These are phyloP conservation scores for Termitomyces sp. DNA, from an alignment of 768 basidiomycete species.

Conservation along the genomic window DNA sequence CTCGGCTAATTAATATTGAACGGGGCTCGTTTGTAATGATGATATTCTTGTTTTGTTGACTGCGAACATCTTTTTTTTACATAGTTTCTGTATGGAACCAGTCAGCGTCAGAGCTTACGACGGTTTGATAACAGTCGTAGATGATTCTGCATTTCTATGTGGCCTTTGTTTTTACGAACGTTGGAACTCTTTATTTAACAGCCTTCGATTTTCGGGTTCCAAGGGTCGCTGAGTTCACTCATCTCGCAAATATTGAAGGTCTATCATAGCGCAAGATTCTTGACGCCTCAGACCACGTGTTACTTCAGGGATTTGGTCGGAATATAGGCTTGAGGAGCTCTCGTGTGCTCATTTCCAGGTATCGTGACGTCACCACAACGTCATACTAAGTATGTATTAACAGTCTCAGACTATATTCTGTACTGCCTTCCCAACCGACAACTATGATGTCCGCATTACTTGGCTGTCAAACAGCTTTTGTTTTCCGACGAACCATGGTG, in stretches of 20 bases:
- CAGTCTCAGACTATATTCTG: neutral
- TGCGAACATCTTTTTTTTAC: no score
- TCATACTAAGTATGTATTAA: neutral
- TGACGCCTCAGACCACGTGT: no score
- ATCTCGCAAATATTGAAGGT: no score
- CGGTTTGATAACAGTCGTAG: neutral
- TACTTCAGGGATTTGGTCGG: no score
- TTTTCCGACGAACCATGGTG: neutral
- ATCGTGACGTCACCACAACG: neutral
- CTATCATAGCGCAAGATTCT: neutral
- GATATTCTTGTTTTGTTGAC: neutral
- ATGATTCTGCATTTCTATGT: neutral
- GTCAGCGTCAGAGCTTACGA: neutral
- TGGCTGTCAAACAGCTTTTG: neutral
- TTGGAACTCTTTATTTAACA: neutral
- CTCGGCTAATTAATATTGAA: conserved; percentile 15
- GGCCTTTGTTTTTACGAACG: neutral
- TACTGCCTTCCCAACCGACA: neutral
- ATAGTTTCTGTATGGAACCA: neutral
- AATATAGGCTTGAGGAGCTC: no score
- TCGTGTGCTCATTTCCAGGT: no score
- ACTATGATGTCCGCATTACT: neutral
- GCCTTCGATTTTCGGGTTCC: neutral
- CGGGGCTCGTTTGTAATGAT: neutral
- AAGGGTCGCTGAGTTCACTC: no score